Percentiles rank a stretch among this genome's conserved stretches.
Evolutionary conservation across 345 rosid species (phyloP).

Genomic region (Syzygium oleosum): DNA sequence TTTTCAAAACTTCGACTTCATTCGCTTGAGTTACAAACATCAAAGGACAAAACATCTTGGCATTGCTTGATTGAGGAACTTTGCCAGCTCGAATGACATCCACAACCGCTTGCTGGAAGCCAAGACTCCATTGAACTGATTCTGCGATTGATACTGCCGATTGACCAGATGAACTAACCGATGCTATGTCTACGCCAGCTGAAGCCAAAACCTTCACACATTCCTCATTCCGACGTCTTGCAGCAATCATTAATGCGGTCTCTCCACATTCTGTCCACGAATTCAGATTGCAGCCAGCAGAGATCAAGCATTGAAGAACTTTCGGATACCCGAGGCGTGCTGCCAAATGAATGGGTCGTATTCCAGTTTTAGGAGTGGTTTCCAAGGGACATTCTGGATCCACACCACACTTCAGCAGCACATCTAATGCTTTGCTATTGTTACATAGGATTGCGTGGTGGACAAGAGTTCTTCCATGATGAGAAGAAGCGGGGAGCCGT

Average conservation of each 20-base stretch:
- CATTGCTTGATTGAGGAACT: slow-evolving; percentile 26
- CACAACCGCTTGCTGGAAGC: slow-evolving; percentile 34
- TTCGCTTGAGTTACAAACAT: slow-evolving; percentile 22
- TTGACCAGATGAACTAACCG: slow-evolving; percentile 25
- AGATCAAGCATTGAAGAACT: slow-evolving; percentile 26
- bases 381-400: slow-evolving; percentile 31
- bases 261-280: slow-evolving; percentile 47
- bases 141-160: slow-evolving; percentile 28
- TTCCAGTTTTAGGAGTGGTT: slow-evolving; percentile 14
- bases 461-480: slow-evolving; percentile 45
- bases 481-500: slow-evolving; percentile 18
- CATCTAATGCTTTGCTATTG: slow-evolving; percentile 35
- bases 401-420: slow-evolving; percentile 30
- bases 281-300: slow-evolving; percentile 31
- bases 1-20: slow-evolving; percentile 24
- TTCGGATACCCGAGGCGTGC: slow-evolving; percentile 28
- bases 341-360: slow-evolving; percentile 47
- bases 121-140: slow-evolving; percentile 25
- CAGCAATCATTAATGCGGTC: slow-evolving; percentile 47
- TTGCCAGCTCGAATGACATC: slow-evolving; percentile 33
- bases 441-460: slow-evolving; percentile 60
- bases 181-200: slow-evolving; percentile 48
- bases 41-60: slow-evolving; percentile 27
- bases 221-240: slow-evolving; percentile 31
- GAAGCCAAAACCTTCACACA: slow-evolving; percentile 33